These are phyloP conservation scores for Fraxinus nigra DNA, from an alignment of 305 asterid genomes.

Conservation along the genomic window DNA sequence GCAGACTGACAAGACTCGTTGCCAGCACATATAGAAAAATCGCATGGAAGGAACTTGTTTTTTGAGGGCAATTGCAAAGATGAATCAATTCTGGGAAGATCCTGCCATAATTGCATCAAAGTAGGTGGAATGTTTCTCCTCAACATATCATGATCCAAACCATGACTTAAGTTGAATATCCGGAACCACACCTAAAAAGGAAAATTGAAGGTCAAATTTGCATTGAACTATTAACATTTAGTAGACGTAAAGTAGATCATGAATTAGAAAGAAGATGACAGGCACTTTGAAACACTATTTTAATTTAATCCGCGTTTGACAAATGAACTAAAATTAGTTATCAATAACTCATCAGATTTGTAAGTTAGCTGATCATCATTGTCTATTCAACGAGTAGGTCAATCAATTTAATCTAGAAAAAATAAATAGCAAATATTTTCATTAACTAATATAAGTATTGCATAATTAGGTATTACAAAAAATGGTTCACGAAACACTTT, in stretches of 20 bases:
- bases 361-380: too few relatives aligned
- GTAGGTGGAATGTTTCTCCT: background rate
- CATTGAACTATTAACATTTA: background rate
- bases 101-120: conserved; percentile 24
- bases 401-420: background rate
- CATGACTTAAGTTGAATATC: too few relatives aligned
- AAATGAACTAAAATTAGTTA: background rate
- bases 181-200: too few relatives aligned
- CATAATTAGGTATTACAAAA: background rate
- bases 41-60: conserved; percentile 81
- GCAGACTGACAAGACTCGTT: conserved; percentile 33
- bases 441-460: background rate
- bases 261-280: background rate
- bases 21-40: conserved; percentile 69
- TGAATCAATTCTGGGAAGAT: conserved; percentile 65
- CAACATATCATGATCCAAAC: background rate
- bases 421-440: background rate
- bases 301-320: too few relatives aligned
- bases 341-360: too few relatives aligned
- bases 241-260: background rate
- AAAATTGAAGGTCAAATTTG: too few relatives aligned
- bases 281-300: too few relatives aligned
- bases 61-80: conserved; percentile 66
- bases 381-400: too few relatives aligned
- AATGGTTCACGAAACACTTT: background rate